Percentiles rank a stretch among this genome's conserved stretches.
Evolutionary conservation across 2,329 filamentous ascomycete genomes (phyloP).

Genomic region (Talaromyces sp.): DNA sequence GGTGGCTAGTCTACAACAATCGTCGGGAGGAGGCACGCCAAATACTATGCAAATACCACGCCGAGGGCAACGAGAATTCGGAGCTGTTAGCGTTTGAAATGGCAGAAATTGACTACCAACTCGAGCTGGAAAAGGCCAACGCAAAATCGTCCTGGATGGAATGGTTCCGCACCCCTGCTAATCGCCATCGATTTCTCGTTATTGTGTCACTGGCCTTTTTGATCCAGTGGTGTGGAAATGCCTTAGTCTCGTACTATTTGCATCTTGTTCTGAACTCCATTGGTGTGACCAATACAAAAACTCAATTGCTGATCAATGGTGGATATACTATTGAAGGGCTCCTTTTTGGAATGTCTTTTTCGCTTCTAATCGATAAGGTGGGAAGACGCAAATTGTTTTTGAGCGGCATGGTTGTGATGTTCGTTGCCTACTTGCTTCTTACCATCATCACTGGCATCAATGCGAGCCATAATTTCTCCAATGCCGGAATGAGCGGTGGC

Average conservation of each 20-base stretch:
- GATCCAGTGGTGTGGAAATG: slow-evolving; percentile 36
- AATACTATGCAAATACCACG: slow-evolving; percentile 41
- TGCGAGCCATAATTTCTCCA: slow-evolving; percentile 62
- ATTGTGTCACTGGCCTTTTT: slow-evolving; percentile 32
- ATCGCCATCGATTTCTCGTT: slow-evolving; percentile 36
- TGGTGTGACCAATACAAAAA: slow-evolving; percentile 29
- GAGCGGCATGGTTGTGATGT: slow-evolving; percentile 36
- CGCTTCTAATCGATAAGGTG: slow-evolving; percentile 39
- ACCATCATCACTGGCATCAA: slow-evolving; percentile 57
- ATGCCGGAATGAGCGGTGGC: slow-evolving; percentile 20
- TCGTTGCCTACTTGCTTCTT: slow-evolving; percentile 46
- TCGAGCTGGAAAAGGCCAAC: slow-evolving; percentile 37
- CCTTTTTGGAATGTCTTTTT: slow-evolving; percentile 32
- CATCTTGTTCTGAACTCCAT: slow-evolving; percentile 33
- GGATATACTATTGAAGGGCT: slow-evolving; percentile 38
- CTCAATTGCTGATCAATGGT: slow-evolving; percentile 38
- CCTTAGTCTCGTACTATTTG: slow-evolving; percentile 29
- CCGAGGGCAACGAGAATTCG: slow-evolving; percentile 48
- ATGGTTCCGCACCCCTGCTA: slow-evolving; percentile 28
- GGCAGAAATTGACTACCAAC: slow-evolving; percentile 49
- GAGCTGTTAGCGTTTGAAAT: slow-evolving; percentile 56
- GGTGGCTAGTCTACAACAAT: background rate
- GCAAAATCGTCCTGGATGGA: slow-evolving; percentile 20
- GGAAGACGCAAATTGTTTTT: slow-evolving; percentile 42
- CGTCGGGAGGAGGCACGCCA: slow-evolving; percentile 19